Conservation (phyloP, 768 basidiomycete species). For the Fibroporia radiculosa region DNA sequence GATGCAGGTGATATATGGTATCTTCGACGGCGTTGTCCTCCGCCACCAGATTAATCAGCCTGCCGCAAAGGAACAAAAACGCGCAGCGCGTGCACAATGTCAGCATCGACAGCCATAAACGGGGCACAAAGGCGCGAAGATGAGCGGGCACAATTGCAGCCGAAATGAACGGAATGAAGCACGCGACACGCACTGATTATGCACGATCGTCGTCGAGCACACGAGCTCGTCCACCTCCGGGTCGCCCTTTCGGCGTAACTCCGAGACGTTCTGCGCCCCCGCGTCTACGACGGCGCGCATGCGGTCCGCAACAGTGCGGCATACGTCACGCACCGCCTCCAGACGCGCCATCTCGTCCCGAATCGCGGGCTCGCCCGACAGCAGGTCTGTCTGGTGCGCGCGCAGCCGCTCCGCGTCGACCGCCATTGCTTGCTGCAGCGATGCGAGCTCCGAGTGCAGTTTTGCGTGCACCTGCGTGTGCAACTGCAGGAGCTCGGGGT, state of each 20-base stretch:
- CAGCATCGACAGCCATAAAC: background rate
- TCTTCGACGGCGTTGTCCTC: conserved; percentile 99
- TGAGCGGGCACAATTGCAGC: background rate
- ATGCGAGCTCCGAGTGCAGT: conserved; percentile 60
- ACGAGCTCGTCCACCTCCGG: conserved; percentile 95
- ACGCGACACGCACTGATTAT: conserved; percentile 75
- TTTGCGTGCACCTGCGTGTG: conserved; percentile 74
- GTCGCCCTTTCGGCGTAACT: conserved; percentile 77
- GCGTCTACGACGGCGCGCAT: conserved; percentile 53
- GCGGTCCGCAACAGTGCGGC: conserved; percentile 66
- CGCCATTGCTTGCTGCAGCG: conserved; percentile 56
- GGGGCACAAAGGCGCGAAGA: background rate
- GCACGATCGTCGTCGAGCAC: conserved; percentile 91
- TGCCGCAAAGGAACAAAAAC: conserved; percentile 25
- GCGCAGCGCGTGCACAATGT: background rate
- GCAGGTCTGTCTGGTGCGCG: conserved; percentile 76
- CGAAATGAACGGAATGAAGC: conserved; percentile 5
- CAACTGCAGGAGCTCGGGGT: conserved; percentile 80
- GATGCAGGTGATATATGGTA: conserved; percentile 93
- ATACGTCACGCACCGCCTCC: conserved; percentile 89
- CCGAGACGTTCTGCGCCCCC: conserved; percentile 67
- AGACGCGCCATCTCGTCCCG: conserved; percentile 93
- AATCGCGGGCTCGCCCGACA: conserved; percentile 87
- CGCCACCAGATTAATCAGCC: conserved; percentile 94
- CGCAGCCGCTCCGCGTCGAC: conserved; percentile 70